Evolutionary conservation across 768 basidiomycete species (phyloP).

Genomic region (Dacryopinax primogenitus): DNA sequence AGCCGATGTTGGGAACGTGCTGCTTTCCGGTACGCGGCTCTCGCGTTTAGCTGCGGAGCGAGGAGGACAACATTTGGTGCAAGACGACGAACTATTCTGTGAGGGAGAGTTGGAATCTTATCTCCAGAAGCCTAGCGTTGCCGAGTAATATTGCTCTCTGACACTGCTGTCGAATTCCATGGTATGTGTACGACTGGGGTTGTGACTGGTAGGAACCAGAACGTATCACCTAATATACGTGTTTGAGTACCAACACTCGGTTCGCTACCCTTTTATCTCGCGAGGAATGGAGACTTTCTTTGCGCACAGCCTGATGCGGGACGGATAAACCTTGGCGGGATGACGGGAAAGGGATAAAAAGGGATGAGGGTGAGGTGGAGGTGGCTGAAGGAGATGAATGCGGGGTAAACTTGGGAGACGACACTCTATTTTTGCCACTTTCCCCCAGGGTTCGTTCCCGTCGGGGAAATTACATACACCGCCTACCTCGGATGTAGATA

Average conservation of each 20-base stretch:
- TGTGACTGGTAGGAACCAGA: no score
- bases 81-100: not conserved
- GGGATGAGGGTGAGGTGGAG: conserved; percentile 1
- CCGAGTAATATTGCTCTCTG: not conserved
- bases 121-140: not conserved
- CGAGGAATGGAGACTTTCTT: not conserved
- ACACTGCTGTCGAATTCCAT: no score
- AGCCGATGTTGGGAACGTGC: not conserved
- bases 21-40: not conserved
- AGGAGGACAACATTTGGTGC: not conserved
- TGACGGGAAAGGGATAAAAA: not conserved
- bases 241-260: no score
- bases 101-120: not conserved
- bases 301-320: not conserved
- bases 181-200: no score
- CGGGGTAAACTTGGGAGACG: no score
- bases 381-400: not conserved
- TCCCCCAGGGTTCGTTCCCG: no score
- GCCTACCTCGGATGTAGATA: no score
- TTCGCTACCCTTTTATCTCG: no score
- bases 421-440: no score
- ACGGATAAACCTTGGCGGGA: not conserved
- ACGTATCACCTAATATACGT: no score
- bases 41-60: not conserved
- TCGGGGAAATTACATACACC: no score